A percentile compares a stretch with the other conserved stretches of the same genome.
phyloP scores from a whole-genome alignment of 2,329 filamentous ascomycete genomes.

The Fusarium succisae region DNA sequence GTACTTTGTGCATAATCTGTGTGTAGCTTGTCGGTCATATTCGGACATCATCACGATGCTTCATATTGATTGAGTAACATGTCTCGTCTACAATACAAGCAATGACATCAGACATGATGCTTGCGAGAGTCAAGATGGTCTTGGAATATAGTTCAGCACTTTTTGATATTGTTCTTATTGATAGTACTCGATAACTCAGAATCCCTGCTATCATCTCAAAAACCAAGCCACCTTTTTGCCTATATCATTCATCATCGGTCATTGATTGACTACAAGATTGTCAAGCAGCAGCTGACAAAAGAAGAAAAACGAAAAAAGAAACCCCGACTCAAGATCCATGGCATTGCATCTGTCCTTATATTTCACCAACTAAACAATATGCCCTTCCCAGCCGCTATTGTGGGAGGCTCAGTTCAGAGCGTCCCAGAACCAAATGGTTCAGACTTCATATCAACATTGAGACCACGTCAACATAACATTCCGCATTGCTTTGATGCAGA shows the following conservation, averaged over 20 bases:
- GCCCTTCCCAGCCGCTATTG: not conserved
- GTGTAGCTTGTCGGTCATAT: not conserved
- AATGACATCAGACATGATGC: not conserved
- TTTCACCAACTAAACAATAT: not conserved
- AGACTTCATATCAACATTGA: slow-evolving; percentile 1
- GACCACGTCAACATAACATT: not conserved
- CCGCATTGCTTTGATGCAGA: not conserved
- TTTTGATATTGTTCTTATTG: slow-evolving; percentile 10
- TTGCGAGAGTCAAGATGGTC: not conserved
- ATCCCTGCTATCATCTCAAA: not conserved
- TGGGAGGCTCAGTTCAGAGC: not conserved
- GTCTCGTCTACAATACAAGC: not conserved
- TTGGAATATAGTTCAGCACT: not conserved
- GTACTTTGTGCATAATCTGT: not conserved
- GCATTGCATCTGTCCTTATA: not conserved
- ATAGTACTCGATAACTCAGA: not conserved
- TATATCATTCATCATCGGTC: slow-evolving; percentile 25
- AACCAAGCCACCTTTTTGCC: slow-evolving; percentile 21
- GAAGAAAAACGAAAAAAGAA: slow-evolving; percentile 9
- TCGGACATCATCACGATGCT: not conserved
- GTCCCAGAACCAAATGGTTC: not conserved
- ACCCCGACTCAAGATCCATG: not conserved
- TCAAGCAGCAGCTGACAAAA: not conserved
- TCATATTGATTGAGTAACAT: not conserved
- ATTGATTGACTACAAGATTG: slow-evolving; percentile 4